These are phyloP conservation scores for Myxozyma vanderwaltii DNA, from an alignment of 805 yeast species.

Conservation along the genomic window DNA sequence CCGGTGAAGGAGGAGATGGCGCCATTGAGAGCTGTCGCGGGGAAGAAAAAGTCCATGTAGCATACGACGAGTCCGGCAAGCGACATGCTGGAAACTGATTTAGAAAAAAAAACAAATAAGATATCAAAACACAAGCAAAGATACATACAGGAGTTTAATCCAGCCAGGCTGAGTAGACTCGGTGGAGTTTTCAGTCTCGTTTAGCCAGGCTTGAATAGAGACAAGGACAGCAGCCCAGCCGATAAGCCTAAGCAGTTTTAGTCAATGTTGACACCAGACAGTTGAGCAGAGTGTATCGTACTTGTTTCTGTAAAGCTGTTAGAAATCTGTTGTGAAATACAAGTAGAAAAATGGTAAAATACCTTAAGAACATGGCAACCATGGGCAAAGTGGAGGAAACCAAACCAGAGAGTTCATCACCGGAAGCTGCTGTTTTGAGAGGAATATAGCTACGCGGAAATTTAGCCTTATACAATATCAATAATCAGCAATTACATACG, in stretches of 20 bases:
- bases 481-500: neutral
- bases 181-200: slow-evolving; percentile 17
- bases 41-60: slow-evolving; percentile 28
- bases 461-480: neutral
- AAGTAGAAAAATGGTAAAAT: neutral
- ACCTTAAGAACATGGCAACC: slow-evolving; percentile 32
- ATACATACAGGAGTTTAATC: slow-evolving; percentile 27
- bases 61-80: slow-evolving; percentile 30
- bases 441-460: slow-evolving; percentile 3
- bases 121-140: neutral
- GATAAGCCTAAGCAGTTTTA: slow-evolving; percentile 8
- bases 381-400: slow-evolving; percentile 28
- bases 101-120: too few relatives aligned
- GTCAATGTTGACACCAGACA: neutral
- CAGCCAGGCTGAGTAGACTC: slow-evolving; percentile 27
- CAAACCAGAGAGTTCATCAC: slow-evolving; percentile 20
- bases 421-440: neutral
- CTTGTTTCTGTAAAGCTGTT: slow-evolving; percentile 17
- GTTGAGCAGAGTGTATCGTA: neutral
- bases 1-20: slow-evolving; percentile 5
- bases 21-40: slow-evolving; percentile 4
- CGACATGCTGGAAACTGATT: slow-evolving; percentile 25
- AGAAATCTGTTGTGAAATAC: neutral
- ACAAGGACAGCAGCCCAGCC: slow-evolving; percentile 31
- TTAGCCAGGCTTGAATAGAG: slow-evolving; percentile 31